Base-by-base conservation (phyloP, 768 basidiomycete genomes). In the Mycena floridula region DNA sequence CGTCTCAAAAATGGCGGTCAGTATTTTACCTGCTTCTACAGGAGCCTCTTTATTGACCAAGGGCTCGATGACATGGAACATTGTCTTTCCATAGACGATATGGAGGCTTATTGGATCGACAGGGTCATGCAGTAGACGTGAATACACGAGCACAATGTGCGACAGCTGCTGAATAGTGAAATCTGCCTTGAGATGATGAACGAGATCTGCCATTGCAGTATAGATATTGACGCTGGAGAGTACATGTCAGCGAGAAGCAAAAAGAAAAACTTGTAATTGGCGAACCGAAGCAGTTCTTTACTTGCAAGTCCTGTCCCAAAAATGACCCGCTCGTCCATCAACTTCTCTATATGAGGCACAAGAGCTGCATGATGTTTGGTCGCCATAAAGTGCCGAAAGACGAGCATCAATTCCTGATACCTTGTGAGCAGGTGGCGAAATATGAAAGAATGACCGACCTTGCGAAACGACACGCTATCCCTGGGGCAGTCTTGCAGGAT, bases 401-500 rank as follows among this genome's bases (percentile, higher is more conserved):
- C 92, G 11, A 95, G 84, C 69, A 95, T 81, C 40, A 97, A 69
- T 58, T 98, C 95, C 90, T 94, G 57, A 6, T 36, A 23, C 49
- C 23, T 42, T 37, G 30, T 59, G 21, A 26, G 38, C 11, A 21
- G 20, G 27, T 18, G 8, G 9, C 39, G 13, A 28, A 18, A 30
- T 39, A 51, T 39, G 9, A 32, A 21, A n/a, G 28, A 21, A 26
- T 5, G 12, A 44, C 61, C 25, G 26, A 89, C 92, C 74, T 86
- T 91, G 65, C 95, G 74, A 16, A 90, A 74, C 7, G 79, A 69
- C 12, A 91, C 85, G 7, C 85, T 85, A 56, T 87, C 89, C 0
- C 85, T 74, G 28, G 96, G 94, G 58, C 93, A 93, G 60, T 98
- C 94, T 58, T 96, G 89, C 39, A 98, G 71, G 25, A 98, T 70